A percentile compares a stretch with the other conserved stretches of the same genome.
These are phyloP conservation scores for Ceratocystis eucalypticola DNA, from an alignment of 2,329 filamentous ascomycete species.

Conservation along the genomic window DNA sequence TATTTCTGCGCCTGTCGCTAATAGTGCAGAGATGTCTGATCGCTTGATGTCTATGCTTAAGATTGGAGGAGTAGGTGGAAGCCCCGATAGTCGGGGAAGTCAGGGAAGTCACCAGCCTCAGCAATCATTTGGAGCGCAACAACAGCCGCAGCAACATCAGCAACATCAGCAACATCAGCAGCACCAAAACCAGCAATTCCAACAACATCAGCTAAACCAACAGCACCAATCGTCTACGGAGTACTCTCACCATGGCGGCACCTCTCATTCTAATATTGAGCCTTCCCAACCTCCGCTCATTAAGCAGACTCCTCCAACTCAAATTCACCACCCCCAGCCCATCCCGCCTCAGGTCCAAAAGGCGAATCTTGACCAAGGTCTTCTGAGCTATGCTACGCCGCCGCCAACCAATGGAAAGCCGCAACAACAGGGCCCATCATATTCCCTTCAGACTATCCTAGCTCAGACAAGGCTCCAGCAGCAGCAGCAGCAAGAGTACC, in stretches of 20 bases:
- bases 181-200: constrained; percentile 15
- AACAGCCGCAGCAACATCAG: background rate
- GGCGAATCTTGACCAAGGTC: constrained; percentile 26
- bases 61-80: constrained; percentile 4
- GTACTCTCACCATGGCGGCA: constrained; percentile 32
- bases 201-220: constrained; percentile 21
- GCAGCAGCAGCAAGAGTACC: constrained; percentile 19
- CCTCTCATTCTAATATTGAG: constrained; percentile 42
- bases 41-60: constrained; percentile 14
- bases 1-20: constrained; percentile 12
- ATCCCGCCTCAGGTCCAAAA: constrained; percentile 44
- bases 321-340: constrained; percentile 33
- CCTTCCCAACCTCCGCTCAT: constrained; percentile 32
- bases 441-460: constrained; percentile 16
- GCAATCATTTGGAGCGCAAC: constrained; percentile 3
- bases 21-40: constrained; percentile 13
- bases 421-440: constrained; percentile 6
- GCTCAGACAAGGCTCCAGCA: constrained; percentile 17
- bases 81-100: background rate
- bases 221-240: constrained; percentile 42
- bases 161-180: background rate
- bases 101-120: background rate
- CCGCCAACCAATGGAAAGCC: constrained; percentile 18
- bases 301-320: constrained; percentile 24
- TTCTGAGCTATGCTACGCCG: constrained; percentile 20